phyloP scores from a whole-genome alignment of 2,329 filamentous ascomycete species.

The Claviceps quebecensis region DNA sequence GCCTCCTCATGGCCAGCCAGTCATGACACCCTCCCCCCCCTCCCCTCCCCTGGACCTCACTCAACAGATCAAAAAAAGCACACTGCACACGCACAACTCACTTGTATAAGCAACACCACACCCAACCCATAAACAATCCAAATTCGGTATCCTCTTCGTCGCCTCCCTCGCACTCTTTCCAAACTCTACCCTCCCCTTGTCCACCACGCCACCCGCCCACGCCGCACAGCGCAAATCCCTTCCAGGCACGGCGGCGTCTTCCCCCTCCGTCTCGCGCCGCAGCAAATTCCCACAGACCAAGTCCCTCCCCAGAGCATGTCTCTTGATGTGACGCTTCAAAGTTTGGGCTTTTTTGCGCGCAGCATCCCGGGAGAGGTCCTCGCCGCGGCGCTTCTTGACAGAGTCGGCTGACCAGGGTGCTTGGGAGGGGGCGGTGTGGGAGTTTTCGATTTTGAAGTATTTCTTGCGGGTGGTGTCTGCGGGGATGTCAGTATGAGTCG shows the following conservation, averaged over 20 bases:
- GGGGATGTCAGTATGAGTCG: not conserved
- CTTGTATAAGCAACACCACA: slow-evolving; percentile 29
- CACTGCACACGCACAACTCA: slow-evolving; percentile 16
- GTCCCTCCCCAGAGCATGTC: slow-evolving; percentile 22
- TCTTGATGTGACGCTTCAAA: slow-evolving; percentile 24
- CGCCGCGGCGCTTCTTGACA: slow-evolving; percentile 40
- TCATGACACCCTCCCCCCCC: not conserved
- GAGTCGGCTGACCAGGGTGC: slow-evolving; percentile 42
- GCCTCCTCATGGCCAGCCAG: too few relatives aligned
- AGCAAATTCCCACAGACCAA: slow-evolving; percentile 16
- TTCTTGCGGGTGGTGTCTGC: slow-evolving; percentile 43
- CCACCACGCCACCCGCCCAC: slow-evolving; percentile 25
- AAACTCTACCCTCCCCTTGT: slow-evolving; percentile 27
- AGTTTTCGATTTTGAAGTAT: slow-evolving; percentile 54
- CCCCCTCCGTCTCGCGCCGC: slow-evolving; percentile 14
- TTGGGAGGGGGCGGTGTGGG: slow-evolving; percentile 34
- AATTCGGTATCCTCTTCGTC: slow-evolving; percentile 16
- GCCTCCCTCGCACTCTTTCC: slow-evolving; percentile 13
- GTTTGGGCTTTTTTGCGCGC: slow-evolving; percentile 15
- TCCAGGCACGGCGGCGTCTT: slow-evolving; percentile 6
- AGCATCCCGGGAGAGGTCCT: slow-evolving; percentile 22
- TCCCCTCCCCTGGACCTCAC: not conserved
- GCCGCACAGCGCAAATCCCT: slow-evolving; percentile 16
- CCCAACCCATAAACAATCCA: slow-evolving; percentile 27
- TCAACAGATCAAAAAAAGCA: not conserved